Evolutionary conservation across 345 rosid genomes (phyloP), one percentile per base, ranked within the genome.

Genomic region (Gossypium herbaceum): DNA sequence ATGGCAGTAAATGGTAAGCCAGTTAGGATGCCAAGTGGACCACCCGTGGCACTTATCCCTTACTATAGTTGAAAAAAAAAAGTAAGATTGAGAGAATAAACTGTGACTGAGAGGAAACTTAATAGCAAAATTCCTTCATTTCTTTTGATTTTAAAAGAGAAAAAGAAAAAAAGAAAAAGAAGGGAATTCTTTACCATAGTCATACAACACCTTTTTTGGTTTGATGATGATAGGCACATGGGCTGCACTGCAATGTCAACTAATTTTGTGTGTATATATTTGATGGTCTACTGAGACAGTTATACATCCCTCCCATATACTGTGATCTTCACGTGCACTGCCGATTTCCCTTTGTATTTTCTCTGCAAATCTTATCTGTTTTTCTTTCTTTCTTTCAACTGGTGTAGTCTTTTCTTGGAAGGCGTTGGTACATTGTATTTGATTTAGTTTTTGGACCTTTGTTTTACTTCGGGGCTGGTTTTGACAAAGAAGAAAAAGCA

Each of bases 11-110:
- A 12, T 16, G 75, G 27, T 19, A 15, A 47, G 75, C 83, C 84
- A 81, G 52, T 74, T 83, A 43, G 82, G 82, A 80, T 80, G 73
- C 48, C 81, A 73, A 3, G 65, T 79, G 86, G 87, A 82, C 83
- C 88, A 86, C 77, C n/a, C 17, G 57, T 66, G 85, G 82, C 83
- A 77, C 88, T 86, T 86, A 85, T 86, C 92, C 85, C 60, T 45
- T 52, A 29, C 16, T 73, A 73, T 73, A 27, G 47, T 64, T 77
- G 78, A 67, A 55, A 48, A 73, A 58, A 71, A 29, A 58, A 71
- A 29, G 57, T 55, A 29, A 41, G 50, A 71, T 12, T 6, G 54
- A 20, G 70, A 13, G 54, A 45, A 45, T 34, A n/a, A 67, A 22
- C 11, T 22, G 62, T 58, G 62, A 58, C 22, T 59, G 39, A 24